Evolutionary conservation across 2,329 filamentous ascomycete species (phyloP).

Genomic region (Exophiala dermatitidis): DNA sequence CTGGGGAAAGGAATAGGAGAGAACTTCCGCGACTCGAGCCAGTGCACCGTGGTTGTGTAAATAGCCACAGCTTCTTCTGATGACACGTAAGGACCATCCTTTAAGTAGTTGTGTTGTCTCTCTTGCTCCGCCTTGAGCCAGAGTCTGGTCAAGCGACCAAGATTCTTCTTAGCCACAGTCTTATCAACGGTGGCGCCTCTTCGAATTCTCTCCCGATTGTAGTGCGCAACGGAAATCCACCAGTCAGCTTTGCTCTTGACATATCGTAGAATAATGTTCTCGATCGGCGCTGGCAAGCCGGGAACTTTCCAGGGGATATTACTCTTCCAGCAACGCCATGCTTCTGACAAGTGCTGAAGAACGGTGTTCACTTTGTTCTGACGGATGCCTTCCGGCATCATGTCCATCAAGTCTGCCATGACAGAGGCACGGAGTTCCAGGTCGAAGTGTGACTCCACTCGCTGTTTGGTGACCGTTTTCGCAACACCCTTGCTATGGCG

Average conservation of each 20-base stretch:
- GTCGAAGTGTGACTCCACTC: constrained; percentile 97
- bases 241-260: constrained; percentile 99
- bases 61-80: constrained; percentile 98
- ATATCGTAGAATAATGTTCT: constrained; percentile 97
- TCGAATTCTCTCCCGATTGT: constrained; percentile 94
- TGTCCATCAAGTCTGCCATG: constrained; percentile 98
- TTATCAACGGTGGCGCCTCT: constrained; percentile 97
- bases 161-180: constrained; percentile 98
- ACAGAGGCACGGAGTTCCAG: constrained; percentile 94
- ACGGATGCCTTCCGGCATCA: constrained; percentile 99
- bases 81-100: constrained; percentile 96
- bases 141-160: constrained; percentile 84
- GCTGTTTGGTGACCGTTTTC: constrained; percentile 98
- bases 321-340: constrained; percentile 99
- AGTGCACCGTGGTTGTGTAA: constrained; percentile 97
- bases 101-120: constrained; percentile 98
- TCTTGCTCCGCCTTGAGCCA: constrained; percentile 99
- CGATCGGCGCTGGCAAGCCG: constrained; percentile 88
- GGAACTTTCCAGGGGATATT: constrained; percentile 99
- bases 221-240: constrained; percentile 99
- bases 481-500: constrained; percentile 98
- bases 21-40: constrained; percentile 96
- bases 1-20: constrained; percentile 98
- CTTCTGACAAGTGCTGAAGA: constrained; percentile 91
- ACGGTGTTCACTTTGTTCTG: constrained; percentile 99